Percentiles rank a stretch among this genome's conserved stretches.
These are phyloP conservation scores for Kernera saxatilis DNA, from an alignment of 345 rosid genomes.

Conservation along the genomic window DNA sequence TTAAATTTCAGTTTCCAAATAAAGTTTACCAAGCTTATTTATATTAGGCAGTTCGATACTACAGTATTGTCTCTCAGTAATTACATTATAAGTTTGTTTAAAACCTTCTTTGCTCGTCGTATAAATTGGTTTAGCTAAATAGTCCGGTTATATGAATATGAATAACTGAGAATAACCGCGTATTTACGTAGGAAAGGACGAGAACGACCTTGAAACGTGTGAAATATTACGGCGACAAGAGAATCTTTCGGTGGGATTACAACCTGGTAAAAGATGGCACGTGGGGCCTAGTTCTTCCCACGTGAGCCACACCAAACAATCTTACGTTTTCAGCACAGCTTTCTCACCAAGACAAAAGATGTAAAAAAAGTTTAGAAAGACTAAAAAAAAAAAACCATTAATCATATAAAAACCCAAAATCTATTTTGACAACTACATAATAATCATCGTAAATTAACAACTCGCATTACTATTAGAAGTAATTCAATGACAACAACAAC, in stretches of 20 bases:
- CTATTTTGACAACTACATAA: background rate
- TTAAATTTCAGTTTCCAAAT: background rate
- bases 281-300: background rate
- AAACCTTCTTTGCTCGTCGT: background rate
- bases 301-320: slow-evolving; percentile 2
- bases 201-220: background rate
- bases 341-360: background rate
- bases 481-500: background rate
- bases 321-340: background rate
- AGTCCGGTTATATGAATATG: background rate
- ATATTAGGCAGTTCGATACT: too few species aligned
- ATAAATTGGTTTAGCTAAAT: background rate
- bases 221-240: slow-evolving; percentile 24
- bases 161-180: background rate
- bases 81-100: background rate
- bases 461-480: background rate
- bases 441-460: background rate
- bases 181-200: background rate
- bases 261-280: slow-evolving; percentile 16
- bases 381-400: background rate
- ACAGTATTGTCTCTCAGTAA: background rate
- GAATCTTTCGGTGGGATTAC: slow-evolving; percentile 33
- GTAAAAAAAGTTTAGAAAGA: too few species aligned
- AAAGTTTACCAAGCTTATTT: background rate
- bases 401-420: background rate